phyloP scores from a whole-genome alignment of 2,329 filamentous ascomycete species.

The Xylaria sp. region DNA sequence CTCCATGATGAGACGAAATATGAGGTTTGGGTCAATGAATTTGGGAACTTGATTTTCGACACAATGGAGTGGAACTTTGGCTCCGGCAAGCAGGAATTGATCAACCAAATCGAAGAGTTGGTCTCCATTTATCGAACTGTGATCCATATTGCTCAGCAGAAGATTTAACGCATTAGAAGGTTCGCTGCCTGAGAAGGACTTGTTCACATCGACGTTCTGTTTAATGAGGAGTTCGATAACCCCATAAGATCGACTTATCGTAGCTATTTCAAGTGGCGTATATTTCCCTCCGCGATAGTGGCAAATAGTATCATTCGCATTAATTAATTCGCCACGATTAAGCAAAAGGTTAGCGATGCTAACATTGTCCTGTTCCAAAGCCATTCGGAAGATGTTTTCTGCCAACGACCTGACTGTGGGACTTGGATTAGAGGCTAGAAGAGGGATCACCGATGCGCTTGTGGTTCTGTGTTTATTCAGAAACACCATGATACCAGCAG shows the following conservation, averaged over 20 bases:
- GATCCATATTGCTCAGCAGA: fast-evolving
- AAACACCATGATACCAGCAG: neutral
- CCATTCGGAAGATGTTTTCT: neutral
- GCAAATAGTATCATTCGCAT: conserved; percentile 3
- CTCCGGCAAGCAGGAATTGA: neutral
- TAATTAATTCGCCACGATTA: neutral
- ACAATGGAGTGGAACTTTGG: neutral
- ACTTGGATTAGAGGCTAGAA: neutral
- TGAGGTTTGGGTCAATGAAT: neutral
- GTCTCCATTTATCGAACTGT: too few species aligned
- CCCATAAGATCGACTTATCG: neutral
- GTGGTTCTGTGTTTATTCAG: neutral
- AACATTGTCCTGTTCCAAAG: conserved; percentile 9
- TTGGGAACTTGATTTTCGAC: fast-evolving
- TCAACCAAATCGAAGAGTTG: neutral
- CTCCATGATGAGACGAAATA: neutral
- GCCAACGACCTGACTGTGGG: neutral
- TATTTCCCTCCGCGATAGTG: neutral
- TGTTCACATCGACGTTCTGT: conserved; percentile 1
- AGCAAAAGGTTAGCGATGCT: neutral
- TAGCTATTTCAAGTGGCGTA: conserved; percentile 8
- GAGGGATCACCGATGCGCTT: neutral
- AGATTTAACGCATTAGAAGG: neutral
- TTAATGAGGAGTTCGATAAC: neutral
- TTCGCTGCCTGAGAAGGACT: neutral